phyloP scores from a whole-genome alignment of 768 basidiomycete species.

The Cubamyces lactineus region DNA sequence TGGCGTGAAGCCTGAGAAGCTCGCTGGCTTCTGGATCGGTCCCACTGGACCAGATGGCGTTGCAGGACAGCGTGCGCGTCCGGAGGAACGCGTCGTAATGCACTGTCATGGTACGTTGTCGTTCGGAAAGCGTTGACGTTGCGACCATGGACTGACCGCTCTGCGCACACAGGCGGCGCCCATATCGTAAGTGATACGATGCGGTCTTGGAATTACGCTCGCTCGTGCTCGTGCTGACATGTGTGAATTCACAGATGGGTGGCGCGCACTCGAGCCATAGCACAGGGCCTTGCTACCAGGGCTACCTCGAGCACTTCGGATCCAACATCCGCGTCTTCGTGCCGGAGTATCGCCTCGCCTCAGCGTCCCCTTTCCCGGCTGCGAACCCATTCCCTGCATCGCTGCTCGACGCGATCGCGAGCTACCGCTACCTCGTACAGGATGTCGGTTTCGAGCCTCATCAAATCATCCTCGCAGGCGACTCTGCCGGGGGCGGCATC shows the following conservation, averaged over 20 bases:
- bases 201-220: neutral
- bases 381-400: constrained; percentile 54
- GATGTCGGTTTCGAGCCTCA: constrained; percentile 43
- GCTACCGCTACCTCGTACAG: constrained; percentile 52
- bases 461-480: constrained; percentile 52
- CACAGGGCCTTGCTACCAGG: constrained; percentile 8
- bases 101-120: constrained; percentile 34
- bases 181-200: neutral
- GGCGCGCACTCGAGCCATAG: neutral
- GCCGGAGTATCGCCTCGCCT: constrained; percentile 51
- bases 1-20: constrained; percentile 32
- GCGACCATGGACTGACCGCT: neutral
- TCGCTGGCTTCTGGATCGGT: constrained; percentile 44
- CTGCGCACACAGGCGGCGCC: neutral
- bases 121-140: too few relatives aligned
- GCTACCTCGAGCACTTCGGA: constrained; percentile 16
- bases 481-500: constrained; percentile 59
- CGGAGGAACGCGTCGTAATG: constrained; percentile 39
- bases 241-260: neutral
- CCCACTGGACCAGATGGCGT: constrained; percentile 19
- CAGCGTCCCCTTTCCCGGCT: constrained; percentile 31
- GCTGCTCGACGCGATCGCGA: constrained; percentile 54
- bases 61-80: constrained; percentile 28
- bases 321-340: constrained; percentile 37
- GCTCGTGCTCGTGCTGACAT: neutral